Conservation (phyloP, 2,329 filamentous ascomycete genomes). For the Alternaria ethzedia region DNA sequence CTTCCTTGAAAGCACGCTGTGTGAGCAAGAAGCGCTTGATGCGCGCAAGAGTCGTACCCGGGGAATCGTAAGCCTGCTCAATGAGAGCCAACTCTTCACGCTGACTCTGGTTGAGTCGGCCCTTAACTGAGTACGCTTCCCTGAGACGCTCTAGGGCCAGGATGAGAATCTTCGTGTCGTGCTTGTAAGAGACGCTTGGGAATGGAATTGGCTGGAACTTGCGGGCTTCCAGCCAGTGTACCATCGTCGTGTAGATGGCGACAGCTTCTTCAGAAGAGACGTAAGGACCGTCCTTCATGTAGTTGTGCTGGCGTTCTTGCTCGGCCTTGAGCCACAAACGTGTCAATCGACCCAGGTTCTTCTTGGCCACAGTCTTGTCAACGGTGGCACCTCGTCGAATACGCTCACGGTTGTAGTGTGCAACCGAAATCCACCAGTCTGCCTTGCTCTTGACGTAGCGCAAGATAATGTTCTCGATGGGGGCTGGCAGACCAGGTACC, state of each 20-base stretch:
- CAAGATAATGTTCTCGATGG: slow-evolving; percentile 98
- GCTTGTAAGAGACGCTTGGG: slow-evolving; percentile 98
- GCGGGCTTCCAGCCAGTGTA: slow-evolving; percentile 97
- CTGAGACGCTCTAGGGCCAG: slow-evolving; percentile 89
- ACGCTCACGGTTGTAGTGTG: slow-evolving; percentile 97
- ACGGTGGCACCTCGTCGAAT: slow-evolving; percentile 96
- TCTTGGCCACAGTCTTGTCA: slow-evolving; percentile 99
- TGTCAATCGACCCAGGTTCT: slow-evolving; percentile 94
- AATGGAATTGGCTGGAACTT: slow-evolving; percentile 99
- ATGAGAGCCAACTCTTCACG: slow-evolving; percentile 96
- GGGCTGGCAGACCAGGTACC: slow-evolving; percentile 92
- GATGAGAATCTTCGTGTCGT: slow-evolving; percentile 98
- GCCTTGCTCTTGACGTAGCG: slow-evolving; percentile 99
- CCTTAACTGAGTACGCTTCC: slow-evolving; percentile 97
- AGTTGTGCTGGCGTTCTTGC: slow-evolving; percentile 98
- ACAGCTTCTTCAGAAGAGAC: slow-evolving; percentile 98
- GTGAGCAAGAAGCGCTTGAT: slow-evolving; percentile 98
- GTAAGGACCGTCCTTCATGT: slow-evolving; percentile 98
- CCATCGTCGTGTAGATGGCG: slow-evolving; percentile 97
- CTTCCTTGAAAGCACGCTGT: slow-evolving; percentile 97
- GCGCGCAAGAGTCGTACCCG: slow-evolving; percentile 90
- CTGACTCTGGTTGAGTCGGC: slow-evolving; percentile 94
- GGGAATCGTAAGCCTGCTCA: slow-evolving; percentile 97
- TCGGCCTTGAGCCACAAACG: slow-evolving; percentile 97
- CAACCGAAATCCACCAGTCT: slow-evolving; percentile 99